These are phyloP conservation scores for Schoenoplectus triqueter DNA, from an alignment of 202 grass and related monocot species.

Conservation along the genomic window DNA sequence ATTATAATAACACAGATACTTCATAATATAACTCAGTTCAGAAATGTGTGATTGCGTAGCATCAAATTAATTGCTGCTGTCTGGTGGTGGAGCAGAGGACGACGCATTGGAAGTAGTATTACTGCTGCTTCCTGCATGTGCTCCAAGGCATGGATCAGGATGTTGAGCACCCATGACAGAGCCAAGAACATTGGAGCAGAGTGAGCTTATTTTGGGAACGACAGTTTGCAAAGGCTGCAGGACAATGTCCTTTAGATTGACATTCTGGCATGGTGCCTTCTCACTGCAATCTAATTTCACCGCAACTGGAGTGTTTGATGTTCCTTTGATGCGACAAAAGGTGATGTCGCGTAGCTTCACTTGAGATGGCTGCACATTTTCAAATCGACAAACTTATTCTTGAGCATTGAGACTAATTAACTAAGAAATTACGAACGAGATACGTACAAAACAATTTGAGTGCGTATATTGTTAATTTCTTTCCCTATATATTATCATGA, in stretches of 20 bases:
- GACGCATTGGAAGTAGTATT: neutral
- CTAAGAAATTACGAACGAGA: neutral
- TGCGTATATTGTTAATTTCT: too few species aligned
- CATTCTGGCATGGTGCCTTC: conserved; percentile 33
- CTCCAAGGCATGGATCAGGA: conserved; percentile 32
- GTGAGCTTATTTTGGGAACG: neutral
- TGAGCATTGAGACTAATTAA: neutral
- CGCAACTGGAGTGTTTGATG: conserved; percentile 42
- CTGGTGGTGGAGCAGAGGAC: neutral
- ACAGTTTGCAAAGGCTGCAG: neutral
- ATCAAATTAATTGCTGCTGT: neutral
- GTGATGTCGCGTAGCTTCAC: conserved; percentile 37
- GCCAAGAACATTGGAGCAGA: conserved; percentile 30
- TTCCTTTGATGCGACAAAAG: conserved; percentile 38
- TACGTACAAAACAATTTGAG: neutral
- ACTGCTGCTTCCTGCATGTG: neutral
- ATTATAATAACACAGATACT: neutral
- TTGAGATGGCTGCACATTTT: conserved; percentile 41
- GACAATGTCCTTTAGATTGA: conserved; percentile 38
- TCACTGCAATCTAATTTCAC: conserved; percentile 41
- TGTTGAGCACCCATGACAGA: conserved; percentile 11
- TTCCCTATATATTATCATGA: neutral
- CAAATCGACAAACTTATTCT: neutral
- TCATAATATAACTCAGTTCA: neutral
- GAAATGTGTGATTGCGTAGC: neutral